Percentiles rank a stretch among this genome's conserved stretches.
phyloP scores from a whole-genome alignment of 2,329 filamentous ascomycete genomes.

The Aureobasidium sp. region DNA sequence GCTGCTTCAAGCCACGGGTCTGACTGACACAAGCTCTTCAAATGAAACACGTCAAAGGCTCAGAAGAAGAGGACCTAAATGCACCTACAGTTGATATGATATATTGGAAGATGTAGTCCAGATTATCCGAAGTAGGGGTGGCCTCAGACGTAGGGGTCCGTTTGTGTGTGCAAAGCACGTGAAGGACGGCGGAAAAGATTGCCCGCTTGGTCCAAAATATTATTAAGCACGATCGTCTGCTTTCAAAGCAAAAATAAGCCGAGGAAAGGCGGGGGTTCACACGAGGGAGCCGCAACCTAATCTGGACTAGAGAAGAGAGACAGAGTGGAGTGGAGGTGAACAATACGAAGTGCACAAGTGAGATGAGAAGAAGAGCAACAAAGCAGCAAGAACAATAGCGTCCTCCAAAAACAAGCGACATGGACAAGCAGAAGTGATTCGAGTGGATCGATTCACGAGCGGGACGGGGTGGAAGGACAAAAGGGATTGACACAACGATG shows the following conservation, averaged over 20 bases:
- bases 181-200: neutral
- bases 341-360: neutral
- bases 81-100: neutral
- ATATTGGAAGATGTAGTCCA: neutral
- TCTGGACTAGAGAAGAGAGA: neutral
- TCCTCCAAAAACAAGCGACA: neutral
- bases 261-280: neutral
- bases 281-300: neutral
- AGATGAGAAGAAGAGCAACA: neutral
- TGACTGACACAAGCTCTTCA: neutral
- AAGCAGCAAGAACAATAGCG: neutral
- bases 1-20: neutral
- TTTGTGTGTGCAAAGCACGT: neutral
- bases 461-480: neutral
- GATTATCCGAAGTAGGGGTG: neutral
- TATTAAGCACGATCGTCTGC: neutral
- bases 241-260: constrained; percentile 4
- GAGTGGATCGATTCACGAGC: neutral
- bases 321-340: neutral
- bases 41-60: neutral
- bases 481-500: constrained; percentile 8
- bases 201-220: constrained; percentile 5
- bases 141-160: neutral
- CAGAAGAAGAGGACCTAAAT: neutral
- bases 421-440: neutral